Evolutionary conservation across 2,329 filamentous ascomycete genomes (phyloP).

Genomic region (Alternaria postmessia): DNA sequence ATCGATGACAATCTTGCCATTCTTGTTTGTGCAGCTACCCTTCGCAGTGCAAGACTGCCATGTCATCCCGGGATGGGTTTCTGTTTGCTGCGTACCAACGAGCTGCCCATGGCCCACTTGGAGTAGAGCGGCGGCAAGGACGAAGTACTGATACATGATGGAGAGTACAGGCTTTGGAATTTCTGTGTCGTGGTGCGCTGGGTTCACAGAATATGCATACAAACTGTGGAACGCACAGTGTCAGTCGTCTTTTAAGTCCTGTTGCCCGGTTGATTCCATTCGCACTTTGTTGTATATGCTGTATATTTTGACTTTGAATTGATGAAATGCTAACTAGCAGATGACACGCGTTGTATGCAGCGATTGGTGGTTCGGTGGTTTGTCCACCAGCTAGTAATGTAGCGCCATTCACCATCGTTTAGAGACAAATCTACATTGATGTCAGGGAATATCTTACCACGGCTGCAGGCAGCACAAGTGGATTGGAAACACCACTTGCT

Average conservation of each 20-base stretch:
- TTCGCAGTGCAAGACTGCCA: slow-evolving; percentile 50
- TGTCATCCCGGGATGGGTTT: slow-evolving; percentile 51
- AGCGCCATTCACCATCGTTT: not conserved
- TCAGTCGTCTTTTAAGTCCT: not conserved
- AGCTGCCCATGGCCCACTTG: slow-evolving; percentile 58
- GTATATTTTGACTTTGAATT: not conserved
- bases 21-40: slow-evolving; percentile 46
- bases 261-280: not conserved
- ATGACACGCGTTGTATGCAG: not conserved
- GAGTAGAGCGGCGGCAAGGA: slow-evolving; percentile 56
- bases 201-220: not conserved
- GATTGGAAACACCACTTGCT: not conserved
- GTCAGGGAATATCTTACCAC: not conserved
- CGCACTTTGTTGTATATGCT: not conserved
- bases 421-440: not conserved
- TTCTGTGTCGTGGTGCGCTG: slow-evolving; percentile 9
- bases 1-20: slow-evolving; percentile 51
- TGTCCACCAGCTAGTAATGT: not conserved
- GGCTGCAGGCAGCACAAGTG: not conserved
- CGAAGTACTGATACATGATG: slow-evolving; percentile 46
- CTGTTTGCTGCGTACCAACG: slow-evolving; percentile 48
- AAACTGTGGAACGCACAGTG: not conserved
- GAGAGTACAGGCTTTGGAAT: not conserved
- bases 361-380: not conserved
- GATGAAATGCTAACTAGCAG: not conserved